Evolutionary conservation across 331 rosid species (phyloP).

Genomic region (Arachis monticola): DNA sequence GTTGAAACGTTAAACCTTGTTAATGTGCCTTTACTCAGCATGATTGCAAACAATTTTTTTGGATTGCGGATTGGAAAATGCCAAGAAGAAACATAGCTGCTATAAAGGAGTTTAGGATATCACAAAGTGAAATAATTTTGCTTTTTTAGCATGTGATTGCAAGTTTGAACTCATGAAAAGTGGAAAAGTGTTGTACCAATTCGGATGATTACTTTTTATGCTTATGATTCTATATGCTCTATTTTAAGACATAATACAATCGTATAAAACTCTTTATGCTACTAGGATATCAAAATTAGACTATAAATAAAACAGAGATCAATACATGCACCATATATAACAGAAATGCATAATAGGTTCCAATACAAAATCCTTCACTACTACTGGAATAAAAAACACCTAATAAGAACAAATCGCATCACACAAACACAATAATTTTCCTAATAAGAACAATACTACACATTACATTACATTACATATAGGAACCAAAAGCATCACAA

Average conservation of each 20-base stretch:
- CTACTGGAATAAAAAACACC: not conserved
- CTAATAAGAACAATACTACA: conserved; percentile 9
- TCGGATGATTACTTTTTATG: not conserved
- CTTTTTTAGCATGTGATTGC: not conserved
- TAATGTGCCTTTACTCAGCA: conserved; percentile 1
- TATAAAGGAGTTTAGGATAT: not conserved
- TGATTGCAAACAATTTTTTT: not conserved
- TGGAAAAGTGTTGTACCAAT: not conserved
- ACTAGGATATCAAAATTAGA: too few species aligned
- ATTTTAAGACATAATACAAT: not conserved
- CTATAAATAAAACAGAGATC: not conserved
- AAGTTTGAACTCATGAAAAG: not conserved
- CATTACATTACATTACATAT: conserved; percentile 32
- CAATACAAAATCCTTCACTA: not conserved
- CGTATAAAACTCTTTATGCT: too few species aligned
- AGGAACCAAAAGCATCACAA: conserved; percentile 45
- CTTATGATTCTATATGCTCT: not conserved
- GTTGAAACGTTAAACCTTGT: conserved; percentile 10
- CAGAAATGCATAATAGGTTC: not conserved
- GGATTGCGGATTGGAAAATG: not conserved
- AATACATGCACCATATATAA: not conserved
- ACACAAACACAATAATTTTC: not conserved
- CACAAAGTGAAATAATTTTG: not conserved
- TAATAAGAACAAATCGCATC: not conserved
- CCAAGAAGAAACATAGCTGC: not conserved